Evolutionary conservation across 2,329 filamentous ascomycete genomes (phyloP).

Genomic region (Pseudogymnoascus sp.): DNA sequence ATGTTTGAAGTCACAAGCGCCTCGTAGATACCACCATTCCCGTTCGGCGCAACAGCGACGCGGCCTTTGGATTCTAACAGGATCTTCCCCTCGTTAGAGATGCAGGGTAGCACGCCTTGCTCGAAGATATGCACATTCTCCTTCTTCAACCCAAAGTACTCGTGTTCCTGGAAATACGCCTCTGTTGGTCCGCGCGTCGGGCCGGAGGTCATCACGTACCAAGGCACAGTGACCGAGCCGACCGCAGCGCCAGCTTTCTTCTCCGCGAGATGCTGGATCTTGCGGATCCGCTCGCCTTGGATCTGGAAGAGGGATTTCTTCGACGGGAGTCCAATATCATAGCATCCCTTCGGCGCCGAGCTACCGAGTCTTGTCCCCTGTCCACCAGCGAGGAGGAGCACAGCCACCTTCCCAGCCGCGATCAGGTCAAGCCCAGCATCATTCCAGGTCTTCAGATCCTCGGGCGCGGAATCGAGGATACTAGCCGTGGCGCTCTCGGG

Average conservation of each 20-base stretch:
- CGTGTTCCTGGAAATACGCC: constrained; percentile 81
- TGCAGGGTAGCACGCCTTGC: constrained; percentile 92
- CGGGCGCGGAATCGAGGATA: constrained; percentile 76
- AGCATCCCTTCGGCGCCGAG: constrained; percentile 95
- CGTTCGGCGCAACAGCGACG: constrained; percentile 88
- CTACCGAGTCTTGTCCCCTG: constrained; percentile 93
- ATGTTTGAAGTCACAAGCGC: constrained; percentile 75
- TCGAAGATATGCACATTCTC: constrained; percentile 90
- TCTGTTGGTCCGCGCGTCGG: constrained; percentile 89
- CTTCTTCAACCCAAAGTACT: constrained; percentile 81
- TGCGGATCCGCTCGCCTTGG: constrained; percentile 87
- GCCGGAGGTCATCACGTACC: constrained; percentile 99
- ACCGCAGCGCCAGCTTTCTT: constrained; percentile 52
- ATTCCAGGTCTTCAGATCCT: constrained; percentile 80
- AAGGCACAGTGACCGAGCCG: constrained; percentile 65
- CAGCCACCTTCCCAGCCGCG: constrained; percentile 62
- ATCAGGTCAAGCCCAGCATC: constrained; percentile 58
- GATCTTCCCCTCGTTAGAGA: constrained; percentile 97
- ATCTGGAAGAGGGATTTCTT: constrained; percentile 95
- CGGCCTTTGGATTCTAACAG: constrained; percentile 83
- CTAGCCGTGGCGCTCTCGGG: constrained; percentile 81
- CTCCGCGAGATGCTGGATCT: constrained; percentile 72
- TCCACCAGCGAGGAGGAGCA: constrained; percentile 94
- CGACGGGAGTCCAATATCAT: constrained; percentile 88
- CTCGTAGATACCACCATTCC: constrained; percentile 94